These are phyloP conservation scores for Blepharisma undulans DNA, from an alignment of 169 alveolate species.

Conservation along the genomic window DNA sequence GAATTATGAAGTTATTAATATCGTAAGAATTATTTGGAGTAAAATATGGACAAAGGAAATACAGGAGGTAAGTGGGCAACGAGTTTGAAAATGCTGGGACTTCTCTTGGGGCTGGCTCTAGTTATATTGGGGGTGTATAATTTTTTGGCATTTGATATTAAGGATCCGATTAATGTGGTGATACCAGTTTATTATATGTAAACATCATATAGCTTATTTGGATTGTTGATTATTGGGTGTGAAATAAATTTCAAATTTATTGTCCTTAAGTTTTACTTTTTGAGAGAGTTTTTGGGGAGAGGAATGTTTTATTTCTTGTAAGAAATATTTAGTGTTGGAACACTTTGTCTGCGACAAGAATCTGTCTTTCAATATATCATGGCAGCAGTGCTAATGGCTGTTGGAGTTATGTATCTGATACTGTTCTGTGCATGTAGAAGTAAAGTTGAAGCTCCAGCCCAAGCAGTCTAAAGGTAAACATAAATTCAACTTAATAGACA, in stretches of 20 bases:
- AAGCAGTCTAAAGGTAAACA: not conserved
- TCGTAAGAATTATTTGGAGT: not conserved
- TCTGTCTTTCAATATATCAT: not conserved
- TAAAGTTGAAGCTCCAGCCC: not conserved
- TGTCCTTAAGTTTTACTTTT: not conserved
- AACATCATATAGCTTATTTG: conserved; percentile 21
- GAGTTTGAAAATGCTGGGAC: not conserved
- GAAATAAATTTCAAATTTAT: not conserved
- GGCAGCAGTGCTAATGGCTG: not conserved
- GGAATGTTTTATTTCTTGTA: conserved; percentile 44
- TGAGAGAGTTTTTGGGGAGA: conserved; percentile 3
- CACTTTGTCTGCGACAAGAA: not conserved
- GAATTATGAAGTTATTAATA: not conserved
- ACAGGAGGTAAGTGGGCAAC: not conserved
- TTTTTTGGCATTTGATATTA: conserved; percentile 7
- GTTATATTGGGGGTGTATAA: conserved; percentile 4
- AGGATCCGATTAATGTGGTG: conserved; percentile 33
- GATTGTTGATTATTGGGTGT: conserved; percentile 15
- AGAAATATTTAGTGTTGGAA: not conserved
- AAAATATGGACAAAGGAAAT: not conserved
- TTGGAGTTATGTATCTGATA: conserved; percentile 1
- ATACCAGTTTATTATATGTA: conserved; percentile 40
- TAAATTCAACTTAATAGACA: not conserved
- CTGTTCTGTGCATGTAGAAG: not conserved
- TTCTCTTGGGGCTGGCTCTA: conserved; percentile 6